Base-by-base conservation (phyloP, 2,329 filamentous ascomycete genomes). In the Allantophomopsis lycopodina region DNA sequence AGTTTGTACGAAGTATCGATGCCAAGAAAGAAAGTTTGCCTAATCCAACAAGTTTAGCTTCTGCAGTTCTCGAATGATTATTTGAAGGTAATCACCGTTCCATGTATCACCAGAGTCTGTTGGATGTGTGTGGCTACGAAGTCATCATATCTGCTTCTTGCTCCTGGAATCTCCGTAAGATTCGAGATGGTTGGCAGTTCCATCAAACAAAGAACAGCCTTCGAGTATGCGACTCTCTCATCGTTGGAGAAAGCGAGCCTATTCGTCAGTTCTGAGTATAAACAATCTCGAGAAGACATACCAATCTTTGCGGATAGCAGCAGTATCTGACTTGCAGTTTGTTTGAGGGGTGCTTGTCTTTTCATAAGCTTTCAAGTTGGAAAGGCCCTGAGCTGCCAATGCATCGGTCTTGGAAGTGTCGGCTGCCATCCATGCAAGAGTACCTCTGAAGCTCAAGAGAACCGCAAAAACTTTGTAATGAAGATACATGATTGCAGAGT, bases 281-380 rank as follows among this genome's bases (percentile, higher is more conserved):
- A 8, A 4, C 31, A 23, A n/a, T 21, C 11, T 23, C 6, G 18
- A 20, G 23, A 7, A n/a, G 12, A 17, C 46, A 40, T 41, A 63
- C 64, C 65, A 68, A 53, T 68, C 64, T 45, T 52, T 52, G 36
- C 65, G 54, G 4, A 64, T 49, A 4, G 52, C 50, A 1, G 56
- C 56, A 40, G 61, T 66, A 6, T 54, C 41, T 13, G 61, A 41
- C 1, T 51, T 62, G 45, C 61, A 64, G 17, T 45, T 49, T 3
- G 5, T 7, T 2, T 4, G 18, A 20, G 7, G 18, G 7, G 4
- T 20, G 7, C 7, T 7, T 7, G 4, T 20, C 18, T 20, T 20
- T 7, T 20, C 18, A 20, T 20, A 20, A 20, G 18, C 18, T 20
- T 7, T 20, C 4, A 59, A 41, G 20, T 55, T 58, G 10, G 48